phyloP scores from a whole-genome alignment of 208 protist species.

The Trypanosoma lewisi region DNA sequence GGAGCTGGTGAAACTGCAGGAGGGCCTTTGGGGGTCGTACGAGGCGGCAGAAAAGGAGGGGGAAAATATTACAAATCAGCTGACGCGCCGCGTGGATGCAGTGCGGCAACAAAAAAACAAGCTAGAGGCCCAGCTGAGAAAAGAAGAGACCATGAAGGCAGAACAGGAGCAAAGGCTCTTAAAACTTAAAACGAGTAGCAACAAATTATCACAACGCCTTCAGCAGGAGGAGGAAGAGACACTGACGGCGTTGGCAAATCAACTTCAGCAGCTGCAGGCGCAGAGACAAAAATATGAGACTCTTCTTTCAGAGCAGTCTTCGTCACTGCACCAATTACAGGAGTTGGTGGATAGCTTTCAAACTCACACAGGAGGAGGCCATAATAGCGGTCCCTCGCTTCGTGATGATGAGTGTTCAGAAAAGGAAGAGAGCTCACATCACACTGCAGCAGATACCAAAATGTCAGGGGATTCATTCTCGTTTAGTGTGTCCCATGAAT shows the following conservation, averaged over 20 bases:
- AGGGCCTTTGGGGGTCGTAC: constrained; percentile 57
- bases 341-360: constrained; percentile 61
- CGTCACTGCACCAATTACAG: constrained; percentile 67
- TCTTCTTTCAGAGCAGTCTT: constrained; percentile 49
- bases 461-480: background rate
- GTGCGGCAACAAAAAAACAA: constrained; percentile 46
- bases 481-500: background rate
- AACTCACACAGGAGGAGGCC: constrained; percentile 9
- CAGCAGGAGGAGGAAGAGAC: constrained; percentile 65
- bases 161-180: constrained; percentile 48
- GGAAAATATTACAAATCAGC: constrained; percentile 68
- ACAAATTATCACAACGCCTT: constrained; percentile 43
- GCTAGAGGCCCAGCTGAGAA: constrained; percentile 34
- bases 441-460: background rate
- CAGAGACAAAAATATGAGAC: constrained; percentile 59
- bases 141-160: constrained; percentile 21
- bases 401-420: background rate
- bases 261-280: constrained; percentile 46
- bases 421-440: background rate
- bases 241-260: constrained; percentile 33
- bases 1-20: constrained; percentile 38
- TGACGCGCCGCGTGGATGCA: constrained; percentile 58
- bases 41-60: constrained; percentile 55
- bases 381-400: background rate
- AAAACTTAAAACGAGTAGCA: constrained; percentile 41